Evolutionary conservation across 78 protist species (phyloP), one percentile per base, ranked within the genome.

Genomic region (Creolimax fragrantissima): DNA sequence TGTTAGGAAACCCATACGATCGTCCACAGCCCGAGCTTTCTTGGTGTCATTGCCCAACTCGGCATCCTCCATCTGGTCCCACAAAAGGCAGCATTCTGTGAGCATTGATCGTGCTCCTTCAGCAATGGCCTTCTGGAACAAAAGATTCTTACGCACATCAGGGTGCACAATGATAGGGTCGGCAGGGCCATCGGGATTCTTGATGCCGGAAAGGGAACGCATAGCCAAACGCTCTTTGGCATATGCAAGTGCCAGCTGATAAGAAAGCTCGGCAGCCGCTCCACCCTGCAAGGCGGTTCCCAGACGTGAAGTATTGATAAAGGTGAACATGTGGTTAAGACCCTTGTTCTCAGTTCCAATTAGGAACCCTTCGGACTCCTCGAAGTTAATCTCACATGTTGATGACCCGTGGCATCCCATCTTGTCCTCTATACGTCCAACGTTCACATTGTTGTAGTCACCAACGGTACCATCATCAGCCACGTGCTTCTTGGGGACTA

Each of bases 381-480:
- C 95, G n/a, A 94, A 92, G 39, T 92, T 89, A 39, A 94, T 92
- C 91, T 89, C 94, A 3, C 93, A 86, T n/a, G 93, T 94, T 11
- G 92, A 41, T 36, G 94, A 89, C 43, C 93, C 95, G 42, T 92
- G 95, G 93, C 94, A 92, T 42, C 95, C 95, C 89, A 92, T 88
- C 90, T 91, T 91, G 67, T 91, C 89, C 88, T 91, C 84, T 44
- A 90, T 5, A 24, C 92, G 36, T 3, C 44, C 89, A 3, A 42
- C 42, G 17, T 6, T 7, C 39, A 41, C 3, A 45, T 89, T 36
- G 45, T 89, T 45, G 45, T 35, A 17, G 45, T 93, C 88, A 3
- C 91, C 83, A 42, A 74, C 85, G 17, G 88, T 93, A 3, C 90
- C 92, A 7, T 4, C 3, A 83, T 66, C 90, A 39, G 89, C 93